Evolutionary conservation across 2,329 filamentous ascomycete genomes (phyloP).

Genomic region (Didymella segeticola): DNA sequence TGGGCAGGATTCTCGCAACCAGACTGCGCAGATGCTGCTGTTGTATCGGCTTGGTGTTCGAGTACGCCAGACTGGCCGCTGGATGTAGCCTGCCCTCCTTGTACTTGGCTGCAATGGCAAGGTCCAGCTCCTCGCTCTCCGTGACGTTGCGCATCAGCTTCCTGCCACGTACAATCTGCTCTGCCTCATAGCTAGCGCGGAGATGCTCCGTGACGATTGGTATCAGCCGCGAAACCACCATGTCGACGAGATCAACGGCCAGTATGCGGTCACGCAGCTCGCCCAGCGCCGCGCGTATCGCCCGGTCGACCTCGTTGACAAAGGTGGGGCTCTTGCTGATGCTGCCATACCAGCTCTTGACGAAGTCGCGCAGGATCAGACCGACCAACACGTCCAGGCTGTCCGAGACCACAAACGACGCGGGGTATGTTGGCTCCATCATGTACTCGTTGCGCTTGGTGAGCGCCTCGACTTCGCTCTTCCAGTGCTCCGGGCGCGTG

Average conservation of each 20-base stretch:
- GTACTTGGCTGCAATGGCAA: slow-evolving; percentile 95
- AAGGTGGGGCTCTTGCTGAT: slow-evolving; percentile 86
- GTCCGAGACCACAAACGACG: slow-evolving; percentile 78
- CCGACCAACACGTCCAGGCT: slow-evolving; percentile 81
- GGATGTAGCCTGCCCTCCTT: slow-evolving; percentile 86
- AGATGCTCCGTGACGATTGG: slow-evolving; percentile 90
- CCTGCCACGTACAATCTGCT: slow-evolving; percentile 82
- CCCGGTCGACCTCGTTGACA: slow-evolving; percentile 82
- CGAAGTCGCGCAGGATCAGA: slow-evolving; percentile 80
- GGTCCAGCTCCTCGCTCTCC: slow-evolving; percentile 93
- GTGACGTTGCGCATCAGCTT: slow-evolving; percentile 90
- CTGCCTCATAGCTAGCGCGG: slow-evolving; percentile 88
- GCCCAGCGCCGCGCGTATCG: slow-evolving; percentile 74
- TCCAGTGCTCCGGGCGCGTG: slow-evolving; percentile 69
- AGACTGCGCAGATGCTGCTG: slow-evolving; percentile 86
- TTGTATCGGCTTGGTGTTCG: slow-evolving; percentile 83
- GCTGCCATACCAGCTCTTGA: slow-evolving; percentile 84
- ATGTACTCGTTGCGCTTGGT: slow-evolving; percentile 71
- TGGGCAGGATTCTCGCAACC: slow-evolving; percentile 74
- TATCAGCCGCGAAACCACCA: slow-evolving; percentile 80
- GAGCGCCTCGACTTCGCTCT: slow-evolving; percentile 70
- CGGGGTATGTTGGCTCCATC: slow-evolving; percentile 71
- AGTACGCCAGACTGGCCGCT: slow-evolving; percentile 81
- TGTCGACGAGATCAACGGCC: slow-evolving; percentile 81
- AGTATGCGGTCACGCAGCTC: slow-evolving; percentile 75